phyloP scores from a whole-genome alignment of 2,329 filamentous ascomycete genomes.

The Chaetomium sp. region DNA sequence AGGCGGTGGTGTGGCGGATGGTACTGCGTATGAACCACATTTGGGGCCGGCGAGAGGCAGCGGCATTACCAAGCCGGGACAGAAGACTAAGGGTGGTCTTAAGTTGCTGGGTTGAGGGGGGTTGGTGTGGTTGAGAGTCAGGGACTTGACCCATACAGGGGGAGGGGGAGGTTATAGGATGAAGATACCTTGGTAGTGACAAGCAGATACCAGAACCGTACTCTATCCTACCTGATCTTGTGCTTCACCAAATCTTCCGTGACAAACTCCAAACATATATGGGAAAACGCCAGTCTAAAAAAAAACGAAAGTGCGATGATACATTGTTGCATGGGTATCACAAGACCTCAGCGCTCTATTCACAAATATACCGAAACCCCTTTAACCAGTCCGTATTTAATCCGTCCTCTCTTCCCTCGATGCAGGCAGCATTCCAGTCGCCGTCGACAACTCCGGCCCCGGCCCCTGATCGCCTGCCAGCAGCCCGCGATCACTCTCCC shows the following conservation, averaged over 20 bases:
- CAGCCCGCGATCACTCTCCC: constrained; percentile 9
- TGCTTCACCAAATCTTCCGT: neutral
- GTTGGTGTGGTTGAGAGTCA: neutral
- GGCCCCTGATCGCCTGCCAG: constrained; percentile 11
- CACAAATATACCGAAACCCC: neutral
- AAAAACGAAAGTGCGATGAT: neutral
- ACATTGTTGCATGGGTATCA: constrained; percentile 13
- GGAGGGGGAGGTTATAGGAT: neutral
- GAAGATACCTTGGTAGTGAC: neutral
- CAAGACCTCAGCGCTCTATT: constrained; percentile 3
- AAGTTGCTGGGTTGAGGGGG: constrained; percentile 49
- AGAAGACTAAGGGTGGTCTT: constrained; percentile 62
- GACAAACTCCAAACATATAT: neutral
- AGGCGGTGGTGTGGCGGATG: constrained; percentile 19
- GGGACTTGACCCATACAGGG: neutral
- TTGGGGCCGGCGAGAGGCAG: constrained; percentile 43
- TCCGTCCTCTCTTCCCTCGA: constrained; percentile 8
- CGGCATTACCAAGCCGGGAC: constrained; percentile 55
- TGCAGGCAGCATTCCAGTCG: neutral
- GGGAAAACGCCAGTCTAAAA: neutral
- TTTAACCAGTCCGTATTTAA: constrained; percentile 5
- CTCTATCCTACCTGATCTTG: neutral
- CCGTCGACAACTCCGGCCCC: constrained; percentile 7
- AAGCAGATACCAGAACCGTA: neutral
- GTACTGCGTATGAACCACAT: constrained; percentile 39